Base-by-base conservation (phyloP, 768 basidiomycete species). In the Phylloporus arenicola region DNA sequence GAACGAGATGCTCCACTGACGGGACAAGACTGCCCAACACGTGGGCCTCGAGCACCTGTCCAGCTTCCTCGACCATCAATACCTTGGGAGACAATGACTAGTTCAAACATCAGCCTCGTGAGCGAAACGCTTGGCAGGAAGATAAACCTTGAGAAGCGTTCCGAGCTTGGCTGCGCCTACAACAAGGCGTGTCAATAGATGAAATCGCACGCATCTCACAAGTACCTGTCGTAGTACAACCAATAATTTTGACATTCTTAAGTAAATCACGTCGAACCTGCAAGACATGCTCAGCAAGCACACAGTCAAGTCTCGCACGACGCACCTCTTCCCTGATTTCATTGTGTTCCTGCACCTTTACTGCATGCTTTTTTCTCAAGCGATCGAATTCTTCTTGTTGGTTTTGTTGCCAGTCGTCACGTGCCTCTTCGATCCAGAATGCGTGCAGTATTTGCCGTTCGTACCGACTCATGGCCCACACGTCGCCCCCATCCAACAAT, bases 11-110 rank as follows among this genome's bases (percentile, higher is more conserved):
- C 51, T 88, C 75, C 0, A 89, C 75, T 3, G 81, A 78, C 0
- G 76, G 74, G 3, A 86, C 84, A 1, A 88, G 70, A 33, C 75
- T 78, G 3, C 77, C 78, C 6, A 89, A 64, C 14, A 89, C 74
- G 54, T 90, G 88, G 3, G 88, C 83, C 65, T 90, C 88, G 25
- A 90, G 73, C 2, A 89, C 84, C 65, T 91, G 88, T 0, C 88
- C 88, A 0, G 88, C 88, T 61, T 90, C 88, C 63, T 91, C 87
- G 0, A 90, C 83, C 43, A 90, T 68, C 42, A 88, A 61, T 0
- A 88, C 77, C 29, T 73, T 75, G 0, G 86, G 86, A 5, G 61
- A 68, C 6, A 88, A 60, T 13, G 78, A 77, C 84, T 86, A 45
- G 30, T 10, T 10, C 19, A 48, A 29, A 13, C 14, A 14, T 38